phyloP scores from a whole-genome alignment of 257 asterid species.

The Capsicum rhomboideum region DNA sequence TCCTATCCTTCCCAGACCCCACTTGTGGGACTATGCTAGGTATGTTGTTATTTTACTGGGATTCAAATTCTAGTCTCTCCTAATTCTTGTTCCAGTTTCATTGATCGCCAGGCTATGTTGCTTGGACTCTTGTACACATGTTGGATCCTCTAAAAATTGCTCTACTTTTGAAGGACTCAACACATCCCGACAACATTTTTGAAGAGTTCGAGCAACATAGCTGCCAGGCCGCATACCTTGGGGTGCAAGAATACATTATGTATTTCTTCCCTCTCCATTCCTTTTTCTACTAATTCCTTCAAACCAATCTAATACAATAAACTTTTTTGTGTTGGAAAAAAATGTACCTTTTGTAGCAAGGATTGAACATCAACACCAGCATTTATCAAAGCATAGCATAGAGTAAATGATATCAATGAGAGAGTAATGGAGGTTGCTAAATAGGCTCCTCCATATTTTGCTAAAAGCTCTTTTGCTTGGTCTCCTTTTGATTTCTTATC shows the following conservation, averaged over 20 bases:
- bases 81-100: background rate
- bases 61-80: background rate
- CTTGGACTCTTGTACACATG: background rate
- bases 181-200: background rate
- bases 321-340: background rate
- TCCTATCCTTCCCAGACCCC: too few species aligned
- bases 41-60: too few species aligned
- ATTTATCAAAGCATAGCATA: conserved; percentile 64
- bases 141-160: background rate
- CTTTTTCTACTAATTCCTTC: too few species aligned
- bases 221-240: background rate
- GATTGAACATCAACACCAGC: conserved; percentile 86
- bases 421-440: conserved; percentile 90
- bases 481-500: conserved; percentile 67
- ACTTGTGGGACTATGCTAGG: too few species aligned
- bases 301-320: background rate
- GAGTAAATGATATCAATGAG: conserved; percentile 76
- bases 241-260: background rate
- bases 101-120: background rate
- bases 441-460: conserved; percentile 96
- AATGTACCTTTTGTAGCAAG: conserved; percentile 58
- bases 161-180: background rate
- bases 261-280: background rate
- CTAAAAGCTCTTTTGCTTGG: conserved; percentile 76
- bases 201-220: background rate